phyloP scores from a whole-genome alignment of 1,139 yeast species.

The Kazachstania sp. region DNA sequence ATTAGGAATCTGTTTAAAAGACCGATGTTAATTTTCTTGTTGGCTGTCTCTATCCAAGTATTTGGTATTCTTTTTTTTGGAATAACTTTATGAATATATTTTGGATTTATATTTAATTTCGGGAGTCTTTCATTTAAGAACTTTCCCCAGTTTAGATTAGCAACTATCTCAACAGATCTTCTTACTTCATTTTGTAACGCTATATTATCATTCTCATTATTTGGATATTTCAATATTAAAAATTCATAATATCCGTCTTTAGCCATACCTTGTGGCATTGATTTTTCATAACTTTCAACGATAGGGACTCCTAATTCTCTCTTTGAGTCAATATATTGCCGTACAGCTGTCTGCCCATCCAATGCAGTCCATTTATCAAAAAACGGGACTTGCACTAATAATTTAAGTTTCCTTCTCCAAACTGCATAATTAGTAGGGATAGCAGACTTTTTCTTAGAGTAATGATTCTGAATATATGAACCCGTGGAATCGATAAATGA shows the following conservation, averaged over 20 bases:
- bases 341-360: slow-evolving; percentile 18
- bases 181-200: slow-evolving; percentile 31
- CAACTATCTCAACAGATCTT: slow-evolving; percentile 30
- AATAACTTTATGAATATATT: background rate
- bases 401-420: slow-evolving; percentile 35
- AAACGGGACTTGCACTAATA: slow-evolving; percentile 34
- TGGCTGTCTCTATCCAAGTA: slow-evolving; percentile 28
- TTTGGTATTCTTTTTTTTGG: background rate
- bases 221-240: slow-evolving; percentile 36
- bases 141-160: slow-evolving; percentile 15
- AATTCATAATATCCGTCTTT: slow-evolving; percentile 45
- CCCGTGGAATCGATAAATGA: slow-evolving; percentile 22
- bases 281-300: slow-evolving; percentile 1
- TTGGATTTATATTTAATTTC: background rate
- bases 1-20: slow-evolving; percentile 17
- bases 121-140: slow-evolving; percentile 8
- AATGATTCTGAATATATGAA: slow-evolving; percentile 8
- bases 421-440: slow-evolving; percentile 32
- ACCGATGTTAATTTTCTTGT: slow-evolving; percentile 22
- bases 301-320: background rate
- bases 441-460: slow-evolving; percentile 5
- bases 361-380: slow-evolving; percentile 25
- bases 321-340: slow-evolving; percentile 7
- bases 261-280: slow-evolving; percentile 16
- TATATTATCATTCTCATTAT: slow-evolving; percentile 27